A percentile compares a stretch with the other conserved stretches of the same genome.
phyloP scores from a whole-genome alignment of 228 moss, liverwort and hornwort genomes.

The Sphagnum fallax region DNA sequence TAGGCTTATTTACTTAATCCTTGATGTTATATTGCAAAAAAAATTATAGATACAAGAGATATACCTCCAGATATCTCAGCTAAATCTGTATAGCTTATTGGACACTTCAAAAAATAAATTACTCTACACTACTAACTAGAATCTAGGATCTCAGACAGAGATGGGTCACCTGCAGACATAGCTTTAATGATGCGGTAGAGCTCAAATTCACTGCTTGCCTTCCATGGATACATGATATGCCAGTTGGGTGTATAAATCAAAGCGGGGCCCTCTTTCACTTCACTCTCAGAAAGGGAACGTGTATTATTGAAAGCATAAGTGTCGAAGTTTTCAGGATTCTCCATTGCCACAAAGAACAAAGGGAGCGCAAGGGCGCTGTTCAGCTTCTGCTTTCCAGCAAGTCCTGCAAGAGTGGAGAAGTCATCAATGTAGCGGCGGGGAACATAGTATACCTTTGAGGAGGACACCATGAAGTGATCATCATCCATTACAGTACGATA shows the following conservation, averaged over 20 bases:
- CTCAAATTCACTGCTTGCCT: slow-evolving; percentile 59
- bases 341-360: slow-evolving; percentile 75
- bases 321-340: slow-evolving; percentile 52
- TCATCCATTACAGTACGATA: slow-evolving; percentile 72
- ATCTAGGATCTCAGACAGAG: slow-evolving; percentile 75
- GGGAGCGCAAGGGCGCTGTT: slow-evolving; percentile 77
- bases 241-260: slow-evolving; percentile 43
- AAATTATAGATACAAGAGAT: no score
- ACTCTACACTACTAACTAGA: no score
- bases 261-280: slow-evolving; percentile 55
- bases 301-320: slow-evolving; percentile 46
- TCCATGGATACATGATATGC: slow-evolving; percentile 75
- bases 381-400: slow-evolving; percentile 58
- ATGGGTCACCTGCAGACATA: slow-evolving; percentile 69
- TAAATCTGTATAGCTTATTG: no score
- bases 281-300: slow-evolving; percentile 39
- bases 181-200: slow-evolving; percentile 65
- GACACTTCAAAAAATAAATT: no score
- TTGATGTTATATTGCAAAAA: no score
- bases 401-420: slow-evolving; percentile 59
- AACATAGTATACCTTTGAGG: slow-evolving; percentile 71
- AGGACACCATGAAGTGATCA: slow-evolving; percentile 55
- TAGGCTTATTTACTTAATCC: no score
- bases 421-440: slow-evolving; percentile 57
- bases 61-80: no score